Conservation (phyloP, 345 rosid species). For the Bruguiera parviflora region DNA sequence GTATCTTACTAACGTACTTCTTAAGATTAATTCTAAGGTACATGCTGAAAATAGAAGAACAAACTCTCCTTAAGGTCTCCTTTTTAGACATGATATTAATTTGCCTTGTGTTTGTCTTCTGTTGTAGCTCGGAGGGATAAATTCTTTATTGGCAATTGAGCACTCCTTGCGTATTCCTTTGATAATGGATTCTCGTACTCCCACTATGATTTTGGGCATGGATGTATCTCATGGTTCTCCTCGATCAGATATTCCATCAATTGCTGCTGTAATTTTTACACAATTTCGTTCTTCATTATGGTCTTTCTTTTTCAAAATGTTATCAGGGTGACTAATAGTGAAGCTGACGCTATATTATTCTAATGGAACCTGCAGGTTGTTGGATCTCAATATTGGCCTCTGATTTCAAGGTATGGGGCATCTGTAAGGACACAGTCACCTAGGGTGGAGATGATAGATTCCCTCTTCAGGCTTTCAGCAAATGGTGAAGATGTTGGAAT, state of each 20-base stretch:
- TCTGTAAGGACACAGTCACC: constrained; percentile 83
- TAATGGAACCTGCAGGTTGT: constrained; percentile 59
- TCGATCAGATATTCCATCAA: constrained; percentile 63
- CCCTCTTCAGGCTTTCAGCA: constrained; percentile 62
- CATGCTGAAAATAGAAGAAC: constrained; percentile 15
- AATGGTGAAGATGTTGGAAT: constrained; percentile 68
- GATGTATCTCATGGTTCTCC: constrained; percentile 96
- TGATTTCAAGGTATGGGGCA: constrained; percentile 82
- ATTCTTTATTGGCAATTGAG: constrained; percentile 76
- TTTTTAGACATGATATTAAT: not conserved
- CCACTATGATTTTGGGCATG: constrained; percentile 94
- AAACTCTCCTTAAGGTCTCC: not conserved
- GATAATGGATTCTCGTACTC: constrained; percentile 57
- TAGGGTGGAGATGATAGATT: constrained; percentile 80
- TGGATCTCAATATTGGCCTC: constrained; percentile 79
- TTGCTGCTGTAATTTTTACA: constrained; percentile 61
- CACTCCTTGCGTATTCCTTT: constrained; percentile 44
- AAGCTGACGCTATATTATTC: constrained; percentile 5
- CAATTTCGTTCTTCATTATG: not conserved
- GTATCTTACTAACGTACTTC: constrained; percentile 80
- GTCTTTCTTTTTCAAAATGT: not conserved
- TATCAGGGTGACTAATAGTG: not conserved
- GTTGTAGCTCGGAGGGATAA: constrained; percentile 85
- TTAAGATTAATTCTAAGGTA: constrained; percentile 91
- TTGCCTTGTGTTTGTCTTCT: constrained; percentile 14